These are phyloP conservation scores for Neurospora terricola DNA, from an alignment of 495 filamentous ascomycete species.

Conservation along the genomic window DNA sequence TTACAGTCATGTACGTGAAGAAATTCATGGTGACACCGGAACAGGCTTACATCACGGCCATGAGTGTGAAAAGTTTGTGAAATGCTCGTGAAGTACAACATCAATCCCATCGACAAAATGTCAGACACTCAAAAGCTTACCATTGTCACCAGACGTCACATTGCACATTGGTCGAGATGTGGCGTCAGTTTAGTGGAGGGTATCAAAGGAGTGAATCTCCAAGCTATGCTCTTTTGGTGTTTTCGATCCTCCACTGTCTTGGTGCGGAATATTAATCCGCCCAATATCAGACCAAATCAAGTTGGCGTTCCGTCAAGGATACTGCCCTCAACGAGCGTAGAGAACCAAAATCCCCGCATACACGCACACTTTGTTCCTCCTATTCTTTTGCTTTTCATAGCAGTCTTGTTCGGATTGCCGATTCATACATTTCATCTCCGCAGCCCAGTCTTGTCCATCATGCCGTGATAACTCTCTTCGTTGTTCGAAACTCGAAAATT, in stretches of 20 bases:
- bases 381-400: background rate
- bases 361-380: conserved; percentile 12
- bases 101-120: too few relatives aligned
- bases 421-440: background rate
- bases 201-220: background rate
- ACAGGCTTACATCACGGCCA: background rate
- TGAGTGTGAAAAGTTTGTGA: background rate
- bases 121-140: too few relatives aligned
- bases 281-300: background rate
- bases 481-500: background rate
- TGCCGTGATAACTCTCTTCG: background rate
- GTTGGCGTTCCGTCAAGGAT: background rate
- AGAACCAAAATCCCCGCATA: conserved; percentile 16
- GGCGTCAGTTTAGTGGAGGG: background rate
- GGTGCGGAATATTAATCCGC: background rate
- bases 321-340: conserved; percentile 22
- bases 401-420: background rate
- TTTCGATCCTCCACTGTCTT: background rate
- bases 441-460: background rate
- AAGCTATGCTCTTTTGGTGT: background rate
- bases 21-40: background rate
- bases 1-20: background rate
- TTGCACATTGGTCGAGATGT: background rate
- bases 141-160: background rate
- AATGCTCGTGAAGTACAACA: background rate